Evolutionary conservation across 305 asterid genomes (phyloP).

Genomic region (Ajuga reptans): DNA sequence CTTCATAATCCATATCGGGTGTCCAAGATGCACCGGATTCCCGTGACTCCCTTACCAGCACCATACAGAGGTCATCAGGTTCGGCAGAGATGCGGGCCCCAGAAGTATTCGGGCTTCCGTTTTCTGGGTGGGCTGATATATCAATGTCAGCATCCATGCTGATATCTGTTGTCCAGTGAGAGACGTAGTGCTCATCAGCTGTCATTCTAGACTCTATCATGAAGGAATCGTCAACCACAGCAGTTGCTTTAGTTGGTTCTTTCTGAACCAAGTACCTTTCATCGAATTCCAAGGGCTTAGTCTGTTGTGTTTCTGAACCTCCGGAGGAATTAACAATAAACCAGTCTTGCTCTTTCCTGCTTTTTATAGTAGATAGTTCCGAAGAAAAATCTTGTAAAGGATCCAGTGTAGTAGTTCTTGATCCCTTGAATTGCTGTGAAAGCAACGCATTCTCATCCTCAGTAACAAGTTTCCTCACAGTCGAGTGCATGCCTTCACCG

Average conservation of each 20-base stretch:
- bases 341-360: conserved; percentile 55
- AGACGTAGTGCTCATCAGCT: conserved; percentile 30
- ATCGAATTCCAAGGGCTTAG: conserved; percentile 27
- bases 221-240: conserved; percentile 62
- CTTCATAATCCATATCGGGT: conserved; percentile 64
- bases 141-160: conserved; percentile 45
- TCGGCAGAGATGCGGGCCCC: conserved; percentile 27
- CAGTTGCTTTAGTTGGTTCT: conserved; percentile 31
- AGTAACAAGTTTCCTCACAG: conserved; percentile 36
- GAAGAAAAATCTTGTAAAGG: conserved; percentile 38
- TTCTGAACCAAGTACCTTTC: conserved; percentile 23
- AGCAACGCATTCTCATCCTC: conserved; percentile 37
- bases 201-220: conserved; percentile 51
- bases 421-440: conserved; percentile 30
- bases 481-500: conserved; percentile 36
- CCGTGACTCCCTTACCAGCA: conserved; percentile 49
- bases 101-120: conserved; percentile 24
- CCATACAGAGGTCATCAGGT: conserved; percentile 68
- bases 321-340: conserved; percentile 40
- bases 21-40: conserved; percentile 55
- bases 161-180: conserved; percentile 62
- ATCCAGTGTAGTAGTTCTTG: conserved; percentile 24
- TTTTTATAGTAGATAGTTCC: conserved; percentile 40
- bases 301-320: conserved; percentile 21
- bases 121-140: conserved; percentile 25